A percentile compares a stretch with the other conserved stretches of the same genome.
These are phyloP conservation scores for Boletus rex-veris DNA, from an alignment of 768 basidiomycete genomes.

Conservation along the genomic window DNA sequence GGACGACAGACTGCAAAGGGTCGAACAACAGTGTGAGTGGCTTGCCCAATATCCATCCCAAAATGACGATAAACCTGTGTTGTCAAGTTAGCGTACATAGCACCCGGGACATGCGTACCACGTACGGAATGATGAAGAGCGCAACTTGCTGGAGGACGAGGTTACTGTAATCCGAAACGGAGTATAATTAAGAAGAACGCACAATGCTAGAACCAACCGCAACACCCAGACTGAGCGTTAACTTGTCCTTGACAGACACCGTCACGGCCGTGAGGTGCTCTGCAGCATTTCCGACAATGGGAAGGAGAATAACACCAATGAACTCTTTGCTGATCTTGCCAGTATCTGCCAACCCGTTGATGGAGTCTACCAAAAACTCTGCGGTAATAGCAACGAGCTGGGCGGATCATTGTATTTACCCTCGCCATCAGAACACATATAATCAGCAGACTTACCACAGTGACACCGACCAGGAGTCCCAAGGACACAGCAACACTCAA, in stretches of 20 bases:
- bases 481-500: constrained; percentile 56
- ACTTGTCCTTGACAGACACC: constrained; percentile 85
- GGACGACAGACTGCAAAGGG: constrained; percentile 64
- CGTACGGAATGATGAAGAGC: constrained; percentile 63
- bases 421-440: background rate
- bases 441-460: constrained; percentile 46
- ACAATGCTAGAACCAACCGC: constrained; percentile 87
- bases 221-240: constrained; percentile 83
- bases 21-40: constrained; percentile 82
- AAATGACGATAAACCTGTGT: constrained; percentile 62
- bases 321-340: constrained; percentile 72
- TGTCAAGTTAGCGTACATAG: constrained; percentile 9
- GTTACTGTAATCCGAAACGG: background rate
- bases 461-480: constrained; percentile 51
- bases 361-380: constrained; percentile 75
- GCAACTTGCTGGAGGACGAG: constrained; percentile 57
- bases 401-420: background rate
- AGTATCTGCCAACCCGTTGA: constrained; percentile 60
- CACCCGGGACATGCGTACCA: constrained; percentile 1
- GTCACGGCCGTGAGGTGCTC: constrained; percentile 92
- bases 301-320: constrained; percentile 83
- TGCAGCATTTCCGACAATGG: constrained; percentile 89
- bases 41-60: constrained; percentile 80
- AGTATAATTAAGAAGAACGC: constrained; percentile 25
- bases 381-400: constrained; percentile 57